These are phyloP conservation scores for Lagerstroemia speciosa DNA, from an alignment of 345 rosid genomes.

Conservation along the genomic window DNA sequence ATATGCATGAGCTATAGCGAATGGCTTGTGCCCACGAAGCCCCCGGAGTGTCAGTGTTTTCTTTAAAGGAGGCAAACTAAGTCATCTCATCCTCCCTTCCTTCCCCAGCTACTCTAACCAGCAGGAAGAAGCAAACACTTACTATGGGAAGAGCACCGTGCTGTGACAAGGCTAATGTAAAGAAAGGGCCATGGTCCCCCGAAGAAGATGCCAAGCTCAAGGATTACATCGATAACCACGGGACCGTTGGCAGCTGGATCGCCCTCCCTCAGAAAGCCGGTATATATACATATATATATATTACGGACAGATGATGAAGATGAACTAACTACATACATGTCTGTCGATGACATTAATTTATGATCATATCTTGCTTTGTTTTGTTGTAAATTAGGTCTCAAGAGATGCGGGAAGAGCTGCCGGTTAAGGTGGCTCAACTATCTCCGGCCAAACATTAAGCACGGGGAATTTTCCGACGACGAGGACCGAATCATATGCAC, in stretches of 20 bases:
- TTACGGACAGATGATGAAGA: too few relatives aligned
- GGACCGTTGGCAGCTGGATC: slow-evolving; percentile 82
- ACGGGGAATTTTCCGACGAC: slow-evolving; percentile 77
- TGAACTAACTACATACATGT: too few relatives aligned
- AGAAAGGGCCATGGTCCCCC: slow-evolving; percentile 96
- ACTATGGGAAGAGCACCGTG: slow-evolving; percentile 91
- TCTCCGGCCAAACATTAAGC: slow-evolving; percentile 81
- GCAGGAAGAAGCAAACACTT: background rate
- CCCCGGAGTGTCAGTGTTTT: background rate
- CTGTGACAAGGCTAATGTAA: slow-evolving; percentile 83
- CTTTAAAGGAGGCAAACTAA: background rate
- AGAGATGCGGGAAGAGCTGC: slow-evolving; percentile 91
- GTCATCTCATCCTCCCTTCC: background rate
- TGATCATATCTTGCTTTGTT: slow-evolving; percentile 3
- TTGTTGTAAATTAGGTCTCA: slow-evolving; percentile 49
- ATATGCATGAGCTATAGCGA: slow-evolving; percentile 1
- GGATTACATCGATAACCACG: slow-evolving; percentile 48
- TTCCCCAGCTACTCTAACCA: background rate
- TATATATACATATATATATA: slow-evolving; percentile 7
- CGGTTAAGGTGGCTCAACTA: slow-evolving; percentile 89
- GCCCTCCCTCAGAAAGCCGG: slow-evolving; percentile 81
- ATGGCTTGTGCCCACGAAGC: background rate
- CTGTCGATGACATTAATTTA: too few relatives aligned
- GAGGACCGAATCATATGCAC: slow-evolving; percentile 67
- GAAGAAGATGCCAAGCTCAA: slow-evolving; percentile 88